A percentile compares a stretch with the other conserved stretches of the same genome.
phyloP scores from a whole-genome alignment of 2,329 filamentous ascomycete genomes.

The Fusarium miscanthi region DNA sequence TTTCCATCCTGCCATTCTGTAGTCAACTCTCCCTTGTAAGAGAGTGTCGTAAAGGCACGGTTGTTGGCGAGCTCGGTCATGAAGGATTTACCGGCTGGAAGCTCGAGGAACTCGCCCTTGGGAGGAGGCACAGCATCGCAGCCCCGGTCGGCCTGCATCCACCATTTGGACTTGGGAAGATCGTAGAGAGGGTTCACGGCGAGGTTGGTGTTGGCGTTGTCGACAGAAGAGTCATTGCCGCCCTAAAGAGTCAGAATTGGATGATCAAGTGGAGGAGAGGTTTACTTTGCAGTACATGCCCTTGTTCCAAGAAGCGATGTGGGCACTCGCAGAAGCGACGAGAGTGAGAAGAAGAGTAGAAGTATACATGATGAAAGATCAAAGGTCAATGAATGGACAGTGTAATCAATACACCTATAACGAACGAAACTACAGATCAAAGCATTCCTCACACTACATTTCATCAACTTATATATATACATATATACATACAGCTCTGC shows the following conservation, averaged over 20 bases:
- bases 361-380: constrained; percentile 31
- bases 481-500: neutral
- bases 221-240: constrained; percentile 47
- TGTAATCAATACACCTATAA: constrained; percentile 39
- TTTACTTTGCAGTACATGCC: constrained; percentile 46
- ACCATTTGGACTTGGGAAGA: constrained; percentile 59
- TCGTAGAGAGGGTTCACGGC: constrained; percentile 60
- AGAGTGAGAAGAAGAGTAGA: constrained; percentile 37
- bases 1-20: constrained; percentile 61
- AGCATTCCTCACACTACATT: neutral
- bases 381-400: constrained; percentile 25
- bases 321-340: constrained; percentile 37
- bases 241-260: constrained; percentile 32
- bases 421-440: constrained; percentile 20
- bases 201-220: constrained; percentile 57
- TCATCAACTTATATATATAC: constrained; percentile 18
- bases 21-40: constrained; percentile 52
- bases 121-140: constrained; percentile 55
- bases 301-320: constrained; percentile 45
- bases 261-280: accelerated
- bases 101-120: constrained; percentile 51
- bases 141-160: constrained; percentile 62
- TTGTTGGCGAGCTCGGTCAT: constrained; percentile 63
- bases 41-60: constrained; percentile 59
- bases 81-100: constrained; percentile 61